Conservation (phyloP, 768 basidiomycete species). For the Collybiopsis confluens region DNA sequence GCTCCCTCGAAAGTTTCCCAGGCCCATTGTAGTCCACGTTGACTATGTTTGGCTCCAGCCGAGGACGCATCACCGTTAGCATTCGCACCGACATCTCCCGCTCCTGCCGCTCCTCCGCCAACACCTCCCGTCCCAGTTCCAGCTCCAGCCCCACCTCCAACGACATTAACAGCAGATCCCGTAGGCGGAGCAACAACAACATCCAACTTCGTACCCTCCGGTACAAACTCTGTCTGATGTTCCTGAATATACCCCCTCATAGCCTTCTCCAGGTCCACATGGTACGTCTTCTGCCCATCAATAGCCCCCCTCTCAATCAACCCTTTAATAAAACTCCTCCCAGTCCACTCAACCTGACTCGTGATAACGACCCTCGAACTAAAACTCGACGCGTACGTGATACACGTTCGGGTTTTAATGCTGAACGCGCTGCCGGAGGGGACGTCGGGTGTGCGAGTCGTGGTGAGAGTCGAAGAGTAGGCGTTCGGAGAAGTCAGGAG, state of each 20-base stretch:
- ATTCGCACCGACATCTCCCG: conserved; percentile 20
- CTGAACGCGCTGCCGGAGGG: conserved; percentile 90
- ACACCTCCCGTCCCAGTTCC: conserved; percentile 10
- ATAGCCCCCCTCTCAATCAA: conserved; percentile 91
- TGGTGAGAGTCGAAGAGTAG: conserved; percentile 79
- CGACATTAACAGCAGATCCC: conserved; percentile 34
- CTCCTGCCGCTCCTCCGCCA: conserved; percentile 12
- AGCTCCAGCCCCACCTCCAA: conserved; percentile 28
- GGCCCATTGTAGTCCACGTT: conserved; percentile 79
- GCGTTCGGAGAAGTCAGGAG: conserved; percentile 40
- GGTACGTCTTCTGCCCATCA: conserved; percentile 88
- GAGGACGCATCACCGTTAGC: conserved; percentile 25
- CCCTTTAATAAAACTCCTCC: conserved; percentile 94
- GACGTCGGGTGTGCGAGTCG: conserved; percentile 90
- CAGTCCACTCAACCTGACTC: conserved; percentile 93
- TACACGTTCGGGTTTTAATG: conserved; percentile 91
- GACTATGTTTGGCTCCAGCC: conserved; percentile 44
- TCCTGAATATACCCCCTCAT: conserved; percentile 89
- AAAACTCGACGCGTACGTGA: conserved; percentile 87
- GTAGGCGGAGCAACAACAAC: conserved; percentile 45
- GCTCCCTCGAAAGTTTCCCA: conserved; percentile 84
- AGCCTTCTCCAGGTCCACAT: conserved; percentile 73
- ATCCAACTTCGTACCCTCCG: conserved; percentile 67
- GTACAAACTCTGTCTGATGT: conserved; percentile 86
- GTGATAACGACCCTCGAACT: conserved; percentile 81